These are phyloP conservation scores for Aspergillus novoparasiticus DNA, from an alignment of 2,329 filamentous ascomycete genomes.

Conservation along the genomic window DNA sequence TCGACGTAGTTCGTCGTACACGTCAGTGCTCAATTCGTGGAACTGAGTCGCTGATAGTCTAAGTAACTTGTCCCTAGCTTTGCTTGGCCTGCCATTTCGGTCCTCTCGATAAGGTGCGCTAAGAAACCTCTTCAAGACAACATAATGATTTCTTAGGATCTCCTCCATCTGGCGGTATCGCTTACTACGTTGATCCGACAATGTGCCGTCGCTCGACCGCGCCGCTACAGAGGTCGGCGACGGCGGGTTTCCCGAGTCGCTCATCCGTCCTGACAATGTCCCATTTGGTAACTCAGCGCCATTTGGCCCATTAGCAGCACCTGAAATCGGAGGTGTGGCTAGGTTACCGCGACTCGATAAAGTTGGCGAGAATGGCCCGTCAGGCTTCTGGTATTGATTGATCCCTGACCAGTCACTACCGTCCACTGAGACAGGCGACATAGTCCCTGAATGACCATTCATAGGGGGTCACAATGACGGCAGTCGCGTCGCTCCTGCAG, in stretches of 20 bases:
- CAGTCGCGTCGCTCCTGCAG: slow-evolving; percentile 6
- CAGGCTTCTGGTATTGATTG: slow-evolving; percentile 62
- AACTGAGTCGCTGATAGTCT: slow-evolving; percentile 90
- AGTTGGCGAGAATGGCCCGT: slow-evolving; percentile 48
- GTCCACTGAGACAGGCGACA: slow-evolving; percentile 79
- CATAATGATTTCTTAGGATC: slow-evolving; percentile 77
- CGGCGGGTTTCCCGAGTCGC: slow-evolving; percentile 62
- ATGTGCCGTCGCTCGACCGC: slow-evolving; percentile 75
- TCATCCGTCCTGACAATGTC: slow-evolving; percentile 25
- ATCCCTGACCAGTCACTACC: slow-evolving; percentile 80
- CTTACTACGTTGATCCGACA: slow-evolving; percentile 64
- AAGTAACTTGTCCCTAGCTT: slow-evolving; percentile 91
- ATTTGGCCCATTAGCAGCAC: slow-evolving; percentile 61
- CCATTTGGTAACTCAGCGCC: slow-evolving; percentile 33
- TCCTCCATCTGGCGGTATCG: slow-evolving; percentile 65
- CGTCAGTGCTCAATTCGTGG: slow-evolving; percentile 95
- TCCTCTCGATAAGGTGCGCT: slow-evolving; percentile 72
- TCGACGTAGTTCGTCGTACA: slow-evolving; percentile 90
- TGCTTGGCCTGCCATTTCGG: slow-evolving; percentile 74
- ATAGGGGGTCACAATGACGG: slow-evolving; percentile 48
- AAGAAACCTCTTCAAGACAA: slow-evolving; percentile 75
- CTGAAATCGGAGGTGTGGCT: slow-evolving; percentile 71
- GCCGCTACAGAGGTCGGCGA: slow-evolving; percentile 82
- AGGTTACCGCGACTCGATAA: slow-evolving; percentile 55
- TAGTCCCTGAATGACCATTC: slow-evolving; percentile 73